Evolutionary conservation across 768 basidiomycete species (phyloP).

Genomic region (Hydnomerulius pinastri): DNA sequence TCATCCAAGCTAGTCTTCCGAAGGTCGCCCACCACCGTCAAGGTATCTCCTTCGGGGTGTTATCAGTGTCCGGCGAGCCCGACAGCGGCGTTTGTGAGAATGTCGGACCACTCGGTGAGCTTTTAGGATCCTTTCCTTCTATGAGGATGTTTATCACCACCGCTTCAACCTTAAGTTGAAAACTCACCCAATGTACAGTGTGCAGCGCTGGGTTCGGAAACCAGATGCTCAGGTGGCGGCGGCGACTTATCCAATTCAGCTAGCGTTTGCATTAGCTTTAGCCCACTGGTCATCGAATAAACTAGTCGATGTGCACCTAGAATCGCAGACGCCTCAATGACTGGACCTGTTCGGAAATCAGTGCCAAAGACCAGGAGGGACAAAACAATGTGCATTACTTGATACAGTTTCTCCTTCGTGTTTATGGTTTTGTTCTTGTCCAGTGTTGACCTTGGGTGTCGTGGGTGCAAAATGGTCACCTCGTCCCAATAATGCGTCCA

Average conservation of each 20-base stretch:
- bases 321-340: conserved; percentile 15
- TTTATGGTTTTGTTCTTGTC: conserved; percentile 2
- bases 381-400: conserved; percentile 13
- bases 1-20: conserved; percentile 44
- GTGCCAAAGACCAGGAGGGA: not conserved
- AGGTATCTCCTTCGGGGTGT: conserved; percentile 27
- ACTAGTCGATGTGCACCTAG: conserved; percentile 17
- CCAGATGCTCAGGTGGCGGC: not conserved
- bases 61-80: conserved; percentile 11
- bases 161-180: conserved; percentile 1
- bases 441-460: conserved; percentile 11
- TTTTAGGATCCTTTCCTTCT: conserved; percentile 17
- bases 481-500: conserved; percentile 29
- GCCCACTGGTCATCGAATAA: conserved; percentile 5
- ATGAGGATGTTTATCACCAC: conserved; percentile 6
- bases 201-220: not conserved
- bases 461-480: conserved; percentile 14
- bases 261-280: conserved; percentile 15
- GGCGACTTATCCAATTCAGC: conserved; percentile 11
- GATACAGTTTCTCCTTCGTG: conserved; percentile 29
- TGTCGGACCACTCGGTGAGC: conserved; percentile 1
- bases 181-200: conserved; percentile 16
- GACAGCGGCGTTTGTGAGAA: conserved; percentile 5
- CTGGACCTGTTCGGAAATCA: conserved; percentile 25
- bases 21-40: conserved; percentile 55